A percentile compares a stretch with the other conserved stretches of the same genome.
phyloP scores from a whole-genome alignment of 345 rosid genomes.

The Eucalyptus polybractea region DNA sequence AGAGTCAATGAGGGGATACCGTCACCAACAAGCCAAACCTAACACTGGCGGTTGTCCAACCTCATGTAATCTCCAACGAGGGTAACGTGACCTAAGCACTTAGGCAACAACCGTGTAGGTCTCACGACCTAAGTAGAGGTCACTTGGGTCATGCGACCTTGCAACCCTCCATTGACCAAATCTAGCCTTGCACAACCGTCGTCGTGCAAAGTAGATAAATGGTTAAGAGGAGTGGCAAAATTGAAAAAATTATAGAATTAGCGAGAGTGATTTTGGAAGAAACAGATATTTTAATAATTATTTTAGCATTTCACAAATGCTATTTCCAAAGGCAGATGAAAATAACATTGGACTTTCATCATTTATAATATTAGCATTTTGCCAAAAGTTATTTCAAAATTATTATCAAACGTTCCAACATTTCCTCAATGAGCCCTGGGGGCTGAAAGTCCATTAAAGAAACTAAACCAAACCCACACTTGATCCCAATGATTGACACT shows the following conservation, averaged over 20 bases:
- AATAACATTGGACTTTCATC: no score
- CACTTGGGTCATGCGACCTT: accelerated
- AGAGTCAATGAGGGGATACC: no score
- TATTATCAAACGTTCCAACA: accelerated
- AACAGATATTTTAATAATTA: accelerated
- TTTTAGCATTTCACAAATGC: no score
- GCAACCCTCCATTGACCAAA: accelerated
- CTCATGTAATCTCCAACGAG: no score
- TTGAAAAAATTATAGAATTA: no score
- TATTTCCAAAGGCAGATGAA: accelerated
- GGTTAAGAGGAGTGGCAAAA: no score
- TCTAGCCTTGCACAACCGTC: accelerated
- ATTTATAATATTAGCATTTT: no score
- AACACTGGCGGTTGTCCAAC: accelerated
- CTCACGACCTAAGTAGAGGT: accelerated
- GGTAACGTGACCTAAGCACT: no score
- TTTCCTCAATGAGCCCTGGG: accelerated
- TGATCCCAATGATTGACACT: accelerated
- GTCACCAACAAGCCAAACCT: no score
- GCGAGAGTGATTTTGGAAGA: no score
- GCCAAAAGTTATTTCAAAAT: no score
- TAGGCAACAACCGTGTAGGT: no score
- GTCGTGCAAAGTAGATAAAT: accelerated
- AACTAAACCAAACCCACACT: accelerated
- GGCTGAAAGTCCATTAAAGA: accelerated